phyloP scores from a whole-genome alignment of 192 early-diverging fungal species.

The Entomortierella lignicola region DNA sequence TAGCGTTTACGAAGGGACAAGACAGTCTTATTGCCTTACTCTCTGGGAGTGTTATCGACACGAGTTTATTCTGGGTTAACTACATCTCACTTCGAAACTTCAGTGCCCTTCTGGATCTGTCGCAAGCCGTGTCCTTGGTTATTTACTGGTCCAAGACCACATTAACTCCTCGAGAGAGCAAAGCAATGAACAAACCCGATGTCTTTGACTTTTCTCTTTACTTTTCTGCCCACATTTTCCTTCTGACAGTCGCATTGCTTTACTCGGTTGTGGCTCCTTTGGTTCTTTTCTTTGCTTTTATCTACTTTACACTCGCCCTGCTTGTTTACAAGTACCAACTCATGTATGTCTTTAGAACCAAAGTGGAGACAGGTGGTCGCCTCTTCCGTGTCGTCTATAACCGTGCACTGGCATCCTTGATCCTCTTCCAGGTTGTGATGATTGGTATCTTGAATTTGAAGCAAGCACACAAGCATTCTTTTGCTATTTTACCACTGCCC shows the following conservation, averaged over 20 bases:
- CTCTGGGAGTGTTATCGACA: constrained; percentile 52
- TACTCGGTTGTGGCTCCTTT: constrained; percentile 80
- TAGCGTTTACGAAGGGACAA: constrained; percentile 25
- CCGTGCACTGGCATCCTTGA: constrained; percentile 70
- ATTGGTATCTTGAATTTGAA: constrained; percentile 70
- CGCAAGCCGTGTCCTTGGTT: constrained; percentile 72
- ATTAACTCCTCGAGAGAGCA: constrained; percentile 76
- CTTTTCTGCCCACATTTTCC: constrained; percentile 76
- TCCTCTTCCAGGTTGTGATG: constrained; percentile 77
- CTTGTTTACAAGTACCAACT: constrained; percentile 79
- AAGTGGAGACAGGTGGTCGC: constrained; percentile 75
- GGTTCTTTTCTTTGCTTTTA: constrained; percentile 69
- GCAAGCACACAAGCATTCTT: constrained; percentile 53
- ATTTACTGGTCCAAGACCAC: constrained; percentile 68
- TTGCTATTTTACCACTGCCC: constrained; percentile 68
- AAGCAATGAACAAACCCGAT: constrained; percentile 71
- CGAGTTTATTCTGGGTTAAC: constrained; percentile 80
- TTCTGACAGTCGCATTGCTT: constrained; percentile 77
- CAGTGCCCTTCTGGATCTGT: constrained; percentile 75
- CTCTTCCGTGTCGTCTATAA: constrained; percentile 80
- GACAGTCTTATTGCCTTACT: constrained; percentile 53
- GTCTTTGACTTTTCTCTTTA: constrained; percentile 79
- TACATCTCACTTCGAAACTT: constrained; percentile 76
- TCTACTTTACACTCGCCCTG: constrained; percentile 73
- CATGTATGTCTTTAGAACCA: constrained; percentile 80